Evolutionary conservation across 306 rosid species (phyloP), one percentile per base, ranked within the genome.

Genomic region (Hippophae rhamnoides): DNA sequence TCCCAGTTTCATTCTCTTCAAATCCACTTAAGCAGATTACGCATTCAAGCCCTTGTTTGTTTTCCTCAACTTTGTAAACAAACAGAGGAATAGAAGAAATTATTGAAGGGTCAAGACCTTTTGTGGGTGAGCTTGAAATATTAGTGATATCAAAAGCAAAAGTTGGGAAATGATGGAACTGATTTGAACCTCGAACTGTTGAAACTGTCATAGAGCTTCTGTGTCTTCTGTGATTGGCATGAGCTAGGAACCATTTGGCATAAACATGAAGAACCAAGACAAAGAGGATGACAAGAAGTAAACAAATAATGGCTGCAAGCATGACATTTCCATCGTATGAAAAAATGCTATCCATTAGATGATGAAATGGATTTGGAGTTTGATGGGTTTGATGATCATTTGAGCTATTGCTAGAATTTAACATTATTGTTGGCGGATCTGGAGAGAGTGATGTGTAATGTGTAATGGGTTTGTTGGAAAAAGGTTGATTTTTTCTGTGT

Each of bases 191-290:
- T 9, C 77, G 83, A 6, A 79, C 72, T 12, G 73, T 79, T 13
- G 96, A 81, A 63, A 83, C 85, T 0, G 84, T 65, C 8, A 80
- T 72, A 3, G 94, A 63, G 41, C 74, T 67, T 51, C 74, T 13
- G 8, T 86, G 80, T 2, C 68, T 86, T 9, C 73, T 79, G 65
- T 54, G 85, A 13, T 75, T 78, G 45, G 90, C 67, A 3, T 76
- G 96, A 31, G 87, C 78, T 1, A 85, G 52, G 84, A 93, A 86
- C 85, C 95, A 86, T 41, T 82, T 82, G 41, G 99, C 99, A 69
- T 86, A 93, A 61, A 86, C 69, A 48, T 93, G 99, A 64, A 93
- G 99, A 25, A 93, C 74, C 12, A 93, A 79, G 54, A 93, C 99
- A 70, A 93, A 93, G 81, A 93, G 90, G 49, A 93, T 76, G 42